Evolutionary conservation across 2,329 filamentous ascomycete genomes (phyloP).

Genomic region (Cercospora citrullina): DNA sequence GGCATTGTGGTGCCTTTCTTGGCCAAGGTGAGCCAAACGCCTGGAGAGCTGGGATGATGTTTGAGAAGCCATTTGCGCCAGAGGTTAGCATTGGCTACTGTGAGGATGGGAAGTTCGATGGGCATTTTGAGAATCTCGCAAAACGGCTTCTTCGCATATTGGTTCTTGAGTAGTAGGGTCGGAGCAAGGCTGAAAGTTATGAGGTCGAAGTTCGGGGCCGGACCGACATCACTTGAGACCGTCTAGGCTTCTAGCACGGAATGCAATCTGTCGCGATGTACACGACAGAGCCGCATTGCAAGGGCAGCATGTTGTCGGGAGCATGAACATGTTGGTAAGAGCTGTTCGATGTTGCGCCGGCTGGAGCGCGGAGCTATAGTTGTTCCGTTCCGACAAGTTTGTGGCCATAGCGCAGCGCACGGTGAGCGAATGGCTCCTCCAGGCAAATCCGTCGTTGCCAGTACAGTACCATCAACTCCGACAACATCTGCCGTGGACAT

Average conservation of each 20-base stretch:
- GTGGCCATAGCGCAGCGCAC: neutral
- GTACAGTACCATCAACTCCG: neutral
- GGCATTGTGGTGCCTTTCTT: slow-evolving; percentile 26
- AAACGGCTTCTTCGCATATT: neutral
- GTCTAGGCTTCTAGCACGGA: neutral
- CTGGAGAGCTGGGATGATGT: slow-evolving; percentile 14
- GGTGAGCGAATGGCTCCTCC: neutral
- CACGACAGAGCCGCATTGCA: no score
- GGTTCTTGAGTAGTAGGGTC: neutral
- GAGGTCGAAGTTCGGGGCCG: neutral
- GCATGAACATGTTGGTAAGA: neutral
- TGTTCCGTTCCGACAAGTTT: neutral
- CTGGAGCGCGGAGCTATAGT: neutral
- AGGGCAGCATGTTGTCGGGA: neutral
- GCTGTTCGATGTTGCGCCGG: neutral
- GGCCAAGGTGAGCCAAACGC: slow-evolving; percentile 30
- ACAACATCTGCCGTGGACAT: neutral
- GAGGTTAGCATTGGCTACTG: slow-evolving; percentile 20
- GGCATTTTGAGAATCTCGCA: slow-evolving; percentile 7
- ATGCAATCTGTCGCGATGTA: no score
- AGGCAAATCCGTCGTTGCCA: neutral
- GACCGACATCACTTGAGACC: neutral
- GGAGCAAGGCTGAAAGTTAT: neutral
- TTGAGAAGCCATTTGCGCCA: slow-evolving; percentile 27
- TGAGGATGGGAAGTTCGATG: slow-evolving; percentile 22